Evolutionary conservation across 768 basidiomycete species (phyloP), one percentile per base, ranked within the genome.

Genomic region (Termitomyces sp.): DNA sequence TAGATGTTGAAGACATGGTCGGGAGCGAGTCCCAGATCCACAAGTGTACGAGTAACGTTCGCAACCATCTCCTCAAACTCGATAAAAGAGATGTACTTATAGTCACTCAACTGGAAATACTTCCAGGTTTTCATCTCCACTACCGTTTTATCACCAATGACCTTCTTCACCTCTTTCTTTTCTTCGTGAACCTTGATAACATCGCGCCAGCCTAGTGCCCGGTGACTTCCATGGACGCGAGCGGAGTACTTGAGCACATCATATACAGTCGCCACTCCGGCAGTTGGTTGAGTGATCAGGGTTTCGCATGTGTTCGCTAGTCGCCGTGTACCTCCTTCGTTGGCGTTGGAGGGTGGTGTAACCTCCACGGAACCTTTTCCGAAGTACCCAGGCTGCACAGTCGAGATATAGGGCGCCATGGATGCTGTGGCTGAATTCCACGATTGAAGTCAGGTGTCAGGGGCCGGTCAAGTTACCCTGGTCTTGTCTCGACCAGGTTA

Each of bases 91-190:
- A 89, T 73, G 71, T 87, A 98, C 72, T 91, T 83, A 80, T 88
- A 98, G 58, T 89, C 88, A 71, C 88, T 88, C 54, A 98, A 80
- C 72, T 94, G 81, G 72, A 92, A 99, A 74, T 88, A 98, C 69
- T 89, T 92, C 96, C 96, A 99, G 54, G 79, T 91, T 83, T 98
- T 99, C 71, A 74, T 91, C 79, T 98, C 90, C 5, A 73, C 84
- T 32, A 86, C 78, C 71, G 92, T 83, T 71, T 93, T 86, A 22
- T 93, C 95, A 8, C 79, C 86, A 48, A 94, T 83, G 20, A 77
- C 74, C 79, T 93, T 95, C 69, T 81, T 88, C 46, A 98, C 83
- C 66, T 93, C 86, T 75, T 96, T 98, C 69, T 86, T 87, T 73
- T 98, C 96, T 65, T 92, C 85, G 68, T 92, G 77, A 28, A 86